phyloP scores from a whole-genome alignment of 768 basidiomycete species.

The Lentinula detonsa region DNA sequence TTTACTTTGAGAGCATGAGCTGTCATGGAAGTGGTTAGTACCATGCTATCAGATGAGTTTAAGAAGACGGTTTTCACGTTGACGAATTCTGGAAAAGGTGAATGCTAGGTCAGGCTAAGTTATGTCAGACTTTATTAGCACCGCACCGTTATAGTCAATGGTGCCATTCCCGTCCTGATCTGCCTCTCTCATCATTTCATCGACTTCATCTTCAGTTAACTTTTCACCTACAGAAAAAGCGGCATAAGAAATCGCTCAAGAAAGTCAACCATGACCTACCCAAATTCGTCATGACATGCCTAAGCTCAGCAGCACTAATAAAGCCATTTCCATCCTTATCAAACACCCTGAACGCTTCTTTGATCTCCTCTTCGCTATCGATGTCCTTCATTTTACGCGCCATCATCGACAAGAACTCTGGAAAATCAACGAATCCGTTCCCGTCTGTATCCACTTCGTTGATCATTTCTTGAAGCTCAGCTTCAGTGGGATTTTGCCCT shows the following conservation, averaged over 20 bases:
- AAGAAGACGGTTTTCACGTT: slow-evolving; percentile 38
- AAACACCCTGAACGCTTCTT: slow-evolving; percentile 95
- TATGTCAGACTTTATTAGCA: background rate
- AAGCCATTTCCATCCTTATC: slow-evolving; percentile 94
- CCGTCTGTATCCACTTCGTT: slow-evolving; percentile 88
- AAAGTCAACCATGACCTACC: slow-evolving; percentile 39
- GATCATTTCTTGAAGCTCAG: slow-evolving; percentile 92
- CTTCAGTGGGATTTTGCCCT: slow-evolving; percentile 90
- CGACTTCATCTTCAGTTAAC: slow-evolving; percentile 79
- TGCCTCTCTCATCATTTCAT: slow-evolving; percentile 97
- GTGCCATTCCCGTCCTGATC: slow-evolving; percentile 94
- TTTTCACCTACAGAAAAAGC: slow-evolving; percentile 58
- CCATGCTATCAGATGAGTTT: background rate
- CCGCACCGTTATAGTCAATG: slow-evolving; percentile 77
- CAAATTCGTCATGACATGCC: slow-evolving; percentile 88
- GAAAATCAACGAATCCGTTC: slow-evolving; percentile 82
- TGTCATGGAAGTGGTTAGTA: slow-evolving; percentile 17
- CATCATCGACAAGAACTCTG: slow-evolving; percentile 80
- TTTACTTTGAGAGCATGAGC: slow-evolving; percentile 74
- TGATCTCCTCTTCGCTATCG: slow-evolving; percentile 91
- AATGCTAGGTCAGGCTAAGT: slow-evolving; percentile 5
- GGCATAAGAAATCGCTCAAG: background rate
- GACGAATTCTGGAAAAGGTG: slow-evolving; percentile 56
- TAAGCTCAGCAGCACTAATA: slow-evolving; percentile 81
- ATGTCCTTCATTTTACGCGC: slow-evolving; percentile 87